Evolutionary conservation across 345 rosid species (phyloP).

Genomic region (Luvunga scandens): DNA sequence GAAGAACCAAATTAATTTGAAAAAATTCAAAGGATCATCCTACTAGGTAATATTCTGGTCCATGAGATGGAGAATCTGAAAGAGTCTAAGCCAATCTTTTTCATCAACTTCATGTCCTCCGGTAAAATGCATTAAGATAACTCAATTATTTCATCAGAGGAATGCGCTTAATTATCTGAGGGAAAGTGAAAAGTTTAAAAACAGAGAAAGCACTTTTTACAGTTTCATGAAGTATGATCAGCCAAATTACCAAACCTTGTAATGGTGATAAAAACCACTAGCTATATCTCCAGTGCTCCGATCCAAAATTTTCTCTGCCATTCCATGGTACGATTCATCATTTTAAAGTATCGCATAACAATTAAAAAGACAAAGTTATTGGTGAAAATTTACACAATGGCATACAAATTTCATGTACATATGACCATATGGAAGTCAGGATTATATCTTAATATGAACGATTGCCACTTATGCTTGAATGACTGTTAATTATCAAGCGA

Average conservation of each 20-base stretch:
- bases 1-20: too few species aligned
- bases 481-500: too few species aligned
- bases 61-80: constrained; percentile 34
- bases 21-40: neutral
- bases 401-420: too few species aligned
- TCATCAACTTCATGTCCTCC: constrained; percentile 31
- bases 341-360: too few species aligned
- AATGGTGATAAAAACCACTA: constrained; percentile 27
- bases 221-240: too few species aligned
- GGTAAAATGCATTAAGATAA: neutral
- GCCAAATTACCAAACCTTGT: constrained; percentile 11
- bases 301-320: constrained; percentile 2
- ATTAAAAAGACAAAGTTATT: neutral
- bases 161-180: neutral
- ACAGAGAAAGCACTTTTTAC: too few species aligned
- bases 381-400: neutral
- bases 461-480: too few species aligned
- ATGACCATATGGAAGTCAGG: too few species aligned
- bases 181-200: too few species aligned
- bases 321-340: too few species aligned
- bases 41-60: constrained; percentile 35
- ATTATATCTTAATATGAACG: too few species aligned
- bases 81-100: constrained; percentile 27
- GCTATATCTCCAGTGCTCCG: constrained; percentile 15
- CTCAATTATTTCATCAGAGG: too few species aligned